Base-by-base conservation (phyloP, 1,139 yeast genomes). In the Taiozyma sp. region DNA sequence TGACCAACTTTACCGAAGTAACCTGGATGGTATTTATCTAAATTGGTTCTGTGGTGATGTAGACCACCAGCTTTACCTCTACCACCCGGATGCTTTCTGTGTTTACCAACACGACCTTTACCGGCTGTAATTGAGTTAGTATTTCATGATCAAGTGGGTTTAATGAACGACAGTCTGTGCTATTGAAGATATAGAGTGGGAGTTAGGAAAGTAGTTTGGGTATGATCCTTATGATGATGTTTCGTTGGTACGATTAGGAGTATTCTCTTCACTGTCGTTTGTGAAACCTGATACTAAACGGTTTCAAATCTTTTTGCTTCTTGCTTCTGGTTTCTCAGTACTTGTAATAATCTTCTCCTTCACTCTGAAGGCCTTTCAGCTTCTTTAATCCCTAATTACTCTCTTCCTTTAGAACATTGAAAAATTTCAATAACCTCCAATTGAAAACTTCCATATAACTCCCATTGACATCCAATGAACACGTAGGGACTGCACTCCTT, bases 11-110 rank as follows among this genome's bases (percentile, higher is more conserved):
- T 95, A 88, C 99, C 99, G 80, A 95, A 95, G 95, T 95, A 95
- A 90, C 99, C 99, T 72, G 99, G 99, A 79, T 95, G 99, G 97
- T 88, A 95, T 80, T 91, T 93, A 78, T 95, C 99, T 83, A 93
- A 80, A 85, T 90, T 90, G 77, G 93, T 90, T 88, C 98, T 90
- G 97, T 95, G 99, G 81, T 93, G 99, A 79, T 89, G 97, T 81
- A 84, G 95, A 88, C 99, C 99, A 91, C 99, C 99, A 77, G 99
- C 99, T 95, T 82, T 93, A 93, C 99, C 99, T 83, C 99, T 93
- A 83, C 99, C 99, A 93, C 99, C 99, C 69, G 99, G 98, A 73
- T 87, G 93, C 96, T 95, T 95, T 90, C 99, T 90, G 96, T 95
- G 99, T 88, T 95, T 93, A 80, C 99, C 99, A 80, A 95, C 80